Percentiles rank a stretch among this genome's conserved stretches.
Evolutionary conservation across 331 rosid species (phyloP).

Genomic region (Prunus yedoensis): DNA sequence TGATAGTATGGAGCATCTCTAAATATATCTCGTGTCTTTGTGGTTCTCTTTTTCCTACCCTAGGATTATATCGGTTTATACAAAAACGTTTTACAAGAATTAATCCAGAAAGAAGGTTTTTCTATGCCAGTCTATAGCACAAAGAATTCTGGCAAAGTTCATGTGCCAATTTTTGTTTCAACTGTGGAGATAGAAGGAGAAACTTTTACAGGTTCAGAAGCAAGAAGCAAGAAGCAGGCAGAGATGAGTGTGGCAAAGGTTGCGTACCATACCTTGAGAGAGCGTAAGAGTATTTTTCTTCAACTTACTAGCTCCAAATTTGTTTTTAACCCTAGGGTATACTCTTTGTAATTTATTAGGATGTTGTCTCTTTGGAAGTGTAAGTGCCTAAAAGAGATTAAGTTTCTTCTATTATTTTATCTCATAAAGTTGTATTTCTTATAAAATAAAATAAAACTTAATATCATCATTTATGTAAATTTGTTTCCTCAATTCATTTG

Average conservation of each 20-base stretch:
- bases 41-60: constrained; percentile 5
- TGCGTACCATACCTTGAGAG: constrained; percentile 62
- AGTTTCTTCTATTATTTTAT: background rate
- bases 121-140: constrained; percentile 51
- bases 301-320: background rate
- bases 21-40: background rate
- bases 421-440: background rate
- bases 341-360: background rate
- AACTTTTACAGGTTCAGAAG: constrained; percentile 53
- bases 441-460: too few species aligned
- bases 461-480: too few species aligned
- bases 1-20: constrained; percentile 8
- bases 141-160: constrained; percentile 46
- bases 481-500: background rate
- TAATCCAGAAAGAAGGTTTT: constrained; percentile 55
- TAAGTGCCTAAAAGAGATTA: background rate
- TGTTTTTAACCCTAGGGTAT: background rate
- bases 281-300: constrained; percentile 38
- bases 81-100: constrained; percentile 82
- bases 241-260: constrained; percentile 78
- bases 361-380: background rate
- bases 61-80: constrained; percentile 51
- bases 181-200: constrained; percentile 61
- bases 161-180: constrained; percentile 57
- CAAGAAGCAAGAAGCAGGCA: constrained; percentile 73